These are phyloP conservation scores for Grigorovia humatica DNA, from an alignment of 805 yeast genomes.

Conservation along the genomic window DNA sequence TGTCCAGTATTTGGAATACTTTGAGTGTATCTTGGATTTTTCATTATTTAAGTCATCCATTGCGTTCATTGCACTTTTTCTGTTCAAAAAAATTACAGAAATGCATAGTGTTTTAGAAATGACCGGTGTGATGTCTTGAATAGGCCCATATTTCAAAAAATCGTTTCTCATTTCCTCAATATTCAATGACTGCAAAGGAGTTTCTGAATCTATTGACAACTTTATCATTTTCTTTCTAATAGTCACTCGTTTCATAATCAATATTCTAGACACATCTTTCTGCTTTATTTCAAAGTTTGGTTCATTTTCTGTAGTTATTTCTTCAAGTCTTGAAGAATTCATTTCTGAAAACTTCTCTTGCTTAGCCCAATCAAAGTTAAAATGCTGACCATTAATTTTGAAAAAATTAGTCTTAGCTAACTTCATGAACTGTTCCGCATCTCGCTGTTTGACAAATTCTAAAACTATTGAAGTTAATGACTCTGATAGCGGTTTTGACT, in stretches of 20 bases:
- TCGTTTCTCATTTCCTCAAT: constrained; percentile 37
- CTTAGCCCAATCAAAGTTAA: constrained; percentile 38
- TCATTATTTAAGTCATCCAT: constrained; percentile 36
- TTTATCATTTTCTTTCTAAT: constrained; percentile 1
- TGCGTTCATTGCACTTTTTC: constrained; percentile 49
- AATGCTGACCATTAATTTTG: constrained; percentile 45
- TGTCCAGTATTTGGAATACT: constrained; percentile 47
- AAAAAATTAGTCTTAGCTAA: constrained; percentile 46
- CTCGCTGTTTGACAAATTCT: constrained; percentile 41
- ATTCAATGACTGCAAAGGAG: constrained; percentile 38
- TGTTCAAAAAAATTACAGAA: constrained; percentile 48
- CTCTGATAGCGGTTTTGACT: constrained; percentile 5
- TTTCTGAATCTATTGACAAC: constrained; percentile 4
- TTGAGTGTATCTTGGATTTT: constrained; percentile 29
- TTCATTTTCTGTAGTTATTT: neutral
- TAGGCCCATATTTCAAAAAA: constrained; percentile 46
- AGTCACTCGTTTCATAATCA: constrained; percentile 36
- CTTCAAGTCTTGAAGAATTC: neutral
- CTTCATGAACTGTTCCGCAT: constrained; percentile 44
- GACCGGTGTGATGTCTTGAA: constrained; percentile 56
- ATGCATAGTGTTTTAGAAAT: constrained; percentile 55
- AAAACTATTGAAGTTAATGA: constrained; percentile 33
- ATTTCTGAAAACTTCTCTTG: neutral
- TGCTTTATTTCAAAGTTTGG: constrained; percentile 7
- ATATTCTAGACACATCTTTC: constrained; percentile 19